phyloP scores from a whole-genome alignment of 306 rosid genomes.

The Quercus parvula region DNA sequence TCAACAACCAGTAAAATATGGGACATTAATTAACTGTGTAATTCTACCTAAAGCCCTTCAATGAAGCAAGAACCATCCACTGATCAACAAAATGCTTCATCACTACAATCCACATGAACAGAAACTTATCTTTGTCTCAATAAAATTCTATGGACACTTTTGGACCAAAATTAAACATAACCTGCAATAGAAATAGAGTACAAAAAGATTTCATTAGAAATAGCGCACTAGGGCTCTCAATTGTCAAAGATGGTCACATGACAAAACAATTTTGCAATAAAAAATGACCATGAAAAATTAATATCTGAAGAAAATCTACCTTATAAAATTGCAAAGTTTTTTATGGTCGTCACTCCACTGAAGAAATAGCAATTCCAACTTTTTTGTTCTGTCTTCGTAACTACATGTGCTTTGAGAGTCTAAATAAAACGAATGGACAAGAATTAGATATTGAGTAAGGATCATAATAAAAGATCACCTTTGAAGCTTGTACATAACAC shows the following conservation, averaged over 20 bases:
- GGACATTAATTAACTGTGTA: constrained; percentile 2
- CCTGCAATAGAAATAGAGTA: constrained; percentile 52
- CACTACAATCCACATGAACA: constrained; percentile 64
- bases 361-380: constrained; percentile 91
- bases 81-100: constrained; percentile 48
- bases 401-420: constrained; percentile 92
- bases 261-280: constrained; percentile 2
- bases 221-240: background rate
- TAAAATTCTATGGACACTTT: constrained; percentile 90
- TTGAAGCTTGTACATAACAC: background rate
- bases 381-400: constrained; percentile 94
- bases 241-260: constrained; percentile 17
- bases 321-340: constrained; percentile 87
- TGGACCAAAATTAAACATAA: constrained; percentile 94
- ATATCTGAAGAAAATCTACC: constrained; percentile 43
- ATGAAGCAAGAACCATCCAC: constrained; percentile 40
- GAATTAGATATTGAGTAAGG: constrained; percentile 1
- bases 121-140: constrained; percentile 99
- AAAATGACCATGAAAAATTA: background rate
- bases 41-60: constrained; percentile 48
- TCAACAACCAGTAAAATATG: constrained; percentile 16
- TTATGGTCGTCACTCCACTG: constrained; percentile 93
- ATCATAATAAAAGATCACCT: background rate
- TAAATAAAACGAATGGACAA: constrained; percentile 16
- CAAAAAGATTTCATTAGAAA: constrained; percentile 13